Conservation (phyloP, 192 early-diverging fungal species). For the Gamsiella multidivaricata region DNA sequence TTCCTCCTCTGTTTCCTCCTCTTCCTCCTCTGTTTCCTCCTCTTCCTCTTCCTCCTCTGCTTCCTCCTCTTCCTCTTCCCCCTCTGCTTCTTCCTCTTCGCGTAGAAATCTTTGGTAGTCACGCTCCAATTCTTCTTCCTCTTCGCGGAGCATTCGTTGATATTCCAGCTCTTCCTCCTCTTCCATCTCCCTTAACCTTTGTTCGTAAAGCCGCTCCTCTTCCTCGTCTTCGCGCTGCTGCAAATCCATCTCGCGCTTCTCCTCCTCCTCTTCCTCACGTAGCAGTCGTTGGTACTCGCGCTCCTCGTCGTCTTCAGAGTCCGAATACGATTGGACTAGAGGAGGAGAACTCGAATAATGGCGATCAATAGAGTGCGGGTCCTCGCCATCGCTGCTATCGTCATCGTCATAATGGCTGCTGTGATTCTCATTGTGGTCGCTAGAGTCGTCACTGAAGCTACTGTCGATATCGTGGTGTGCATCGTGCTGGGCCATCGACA, state of each 20-base stretch:
- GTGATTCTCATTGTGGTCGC: background rate
- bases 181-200: background rate
- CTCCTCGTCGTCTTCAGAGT: slow-evolving; percentile 9
- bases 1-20: background rate
- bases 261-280: slow-evolving; percentile 3
- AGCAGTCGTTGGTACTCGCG: background rate
- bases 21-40: background rate
- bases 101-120: slow-evolving; percentile 1
- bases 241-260: background rate
- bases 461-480: background rate
- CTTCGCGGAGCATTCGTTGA: background rate
- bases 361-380: background rate
- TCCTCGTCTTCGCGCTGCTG: slow-evolving; percentile 1
- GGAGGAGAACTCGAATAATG: no score
- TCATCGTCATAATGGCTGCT: background rate
- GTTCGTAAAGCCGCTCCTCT: slow-evolving; percentile 1
- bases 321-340: no score
- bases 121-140: background rate
- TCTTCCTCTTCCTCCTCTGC: slow-evolving; percentile 14
- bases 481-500: no score
- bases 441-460: background rate
- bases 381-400: background rate
- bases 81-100: slow-evolving; percentile 9
- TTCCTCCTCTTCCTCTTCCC: slow-evolving; percentile 2
- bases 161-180: background rate